Evolutionary conservation across 2,329 filamentous ascomycete species (phyloP), one percentile per base, ranked within the genome.

Genomic region (Macrophomina tecta): DNA sequence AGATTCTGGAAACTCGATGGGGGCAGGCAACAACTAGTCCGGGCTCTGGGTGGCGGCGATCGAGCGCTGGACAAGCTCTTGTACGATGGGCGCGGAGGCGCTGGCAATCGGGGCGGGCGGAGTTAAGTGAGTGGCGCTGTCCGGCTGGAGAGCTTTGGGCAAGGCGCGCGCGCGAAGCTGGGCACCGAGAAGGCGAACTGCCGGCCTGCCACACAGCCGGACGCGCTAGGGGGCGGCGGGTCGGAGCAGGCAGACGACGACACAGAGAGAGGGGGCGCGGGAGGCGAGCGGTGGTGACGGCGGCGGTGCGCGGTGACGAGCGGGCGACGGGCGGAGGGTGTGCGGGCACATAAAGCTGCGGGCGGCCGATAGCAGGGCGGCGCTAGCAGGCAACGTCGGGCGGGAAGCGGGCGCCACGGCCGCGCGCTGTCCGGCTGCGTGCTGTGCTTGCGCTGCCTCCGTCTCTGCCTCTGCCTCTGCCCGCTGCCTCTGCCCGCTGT

Each of bases 121-220:
- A 62, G 58, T 62, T 62, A 62, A 62, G 58, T 62, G 58, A 18
- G 58, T 62, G 58, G 58, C 58, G 58, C 58, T 62, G 58, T 62
- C 58, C 58, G 58, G 58, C 45, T 30, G 45, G 32, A 34, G 28
- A 12, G 42, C 40, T 45, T 61, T 30, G 28, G 55, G 51, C 48
- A 30, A 36, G n/a, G 55, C 23, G 55, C 14, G 53, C 53, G 36
- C 32, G 23, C 55, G 38, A 34, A 11, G n/a, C 53, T 32, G 55
- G 55, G 55, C 55, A 58, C n/a, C 55, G 38, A 58, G 18, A 45
- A 42, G 23, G 48, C 48, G 18, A n/a, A 14, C 48, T 28, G 23
- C 11, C 18, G 18, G 48, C 48, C 23, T 30, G 48, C 18, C 18
- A 32, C 18, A 32, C 42, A 5, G 42, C 42, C 9, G 34, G 32